A percentile compares a stretch with the other conserved stretches of the same genome.
phyloP scores from a whole-genome alignment of 805 yeast genomes.

The Metschnikowia arizonensis region DNA sequence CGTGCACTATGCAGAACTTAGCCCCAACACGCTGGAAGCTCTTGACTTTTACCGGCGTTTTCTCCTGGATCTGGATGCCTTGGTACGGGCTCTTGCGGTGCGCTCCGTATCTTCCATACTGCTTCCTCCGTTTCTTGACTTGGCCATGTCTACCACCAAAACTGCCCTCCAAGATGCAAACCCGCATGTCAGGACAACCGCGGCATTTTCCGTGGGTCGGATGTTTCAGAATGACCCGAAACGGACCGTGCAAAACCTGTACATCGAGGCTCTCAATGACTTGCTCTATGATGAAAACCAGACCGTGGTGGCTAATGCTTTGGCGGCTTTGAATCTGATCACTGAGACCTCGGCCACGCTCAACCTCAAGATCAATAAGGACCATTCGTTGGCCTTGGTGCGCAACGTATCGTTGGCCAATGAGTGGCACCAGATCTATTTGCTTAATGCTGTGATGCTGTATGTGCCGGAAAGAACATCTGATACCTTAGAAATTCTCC shows the following conservation, averaged over 20 bases:
- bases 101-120: constrained; percentile 62
- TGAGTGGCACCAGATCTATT: constrained; percentile 72
- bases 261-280: constrained; percentile 48
- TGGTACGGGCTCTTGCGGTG: constrained; percentile 56
- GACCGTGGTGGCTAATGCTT: constrained; percentile 64
- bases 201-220: constrained; percentile 66
- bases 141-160: constrained; percentile 41
- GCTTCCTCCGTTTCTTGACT: constrained; percentile 45
- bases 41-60: constrained; percentile 55
- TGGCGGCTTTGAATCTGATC: constrained; percentile 62
- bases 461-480: constrained; percentile 67
- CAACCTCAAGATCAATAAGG: constrained; percentile 49
- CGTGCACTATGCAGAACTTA: constrained; percentile 53
- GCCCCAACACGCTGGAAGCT: constrained; percentile 54
- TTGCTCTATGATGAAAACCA: constrained; percentile 55
- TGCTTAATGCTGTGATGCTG: constrained; percentile 60
- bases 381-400: constrained; percentile 37
- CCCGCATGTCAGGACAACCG: constrained; percentile 61
- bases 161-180: constrained; percentile 43
- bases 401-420: constrained; percentile 35
- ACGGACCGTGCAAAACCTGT: constrained; percentile 38
- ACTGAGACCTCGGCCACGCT: constrained; percentile 53
- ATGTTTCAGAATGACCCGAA: constrained; percentile 53
- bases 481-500: constrained; percentile 66
- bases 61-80: constrained; percentile 43